These are phyloP conservation scores for Trichosporon faecale DNA, from an alignment of 1,284 basidiomycete species.

Conservation along the genomic window DNA sequence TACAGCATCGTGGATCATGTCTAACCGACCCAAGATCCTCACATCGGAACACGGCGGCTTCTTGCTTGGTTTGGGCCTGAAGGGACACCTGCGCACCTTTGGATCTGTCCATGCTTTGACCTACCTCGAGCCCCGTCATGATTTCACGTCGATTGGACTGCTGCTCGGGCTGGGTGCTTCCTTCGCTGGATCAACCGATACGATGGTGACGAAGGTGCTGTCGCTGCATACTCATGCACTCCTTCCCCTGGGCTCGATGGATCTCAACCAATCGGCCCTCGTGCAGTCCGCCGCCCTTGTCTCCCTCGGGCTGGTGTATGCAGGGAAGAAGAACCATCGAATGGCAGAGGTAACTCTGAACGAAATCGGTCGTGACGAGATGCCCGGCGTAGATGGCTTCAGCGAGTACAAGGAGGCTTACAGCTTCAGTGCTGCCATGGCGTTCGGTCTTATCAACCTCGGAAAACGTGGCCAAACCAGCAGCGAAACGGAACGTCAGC, in stretches of 20 bases:
- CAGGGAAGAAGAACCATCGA: slow-evolving; percentile 78
- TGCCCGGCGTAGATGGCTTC: slow-evolving; percentile 73
- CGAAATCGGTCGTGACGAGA: slow-evolving; percentile 74
- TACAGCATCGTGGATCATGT: slow-evolving; percentile 89
- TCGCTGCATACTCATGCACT: slow-evolving; percentile 91
- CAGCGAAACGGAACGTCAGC: slow-evolving; percentile 62
- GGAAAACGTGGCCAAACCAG: slow-evolving; percentile 66
- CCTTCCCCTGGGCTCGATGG: slow-evolving; percentile 78
- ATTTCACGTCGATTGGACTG: slow-evolving; percentile 88
- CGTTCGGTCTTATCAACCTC: slow-evolving; percentile 94
- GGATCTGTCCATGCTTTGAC: slow-evolving; percentile 76
- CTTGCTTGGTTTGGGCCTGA: slow-evolving; percentile 85
- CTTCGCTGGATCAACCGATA: slow-evolving; percentile 81
- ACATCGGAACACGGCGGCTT: slow-evolving; percentile 93
- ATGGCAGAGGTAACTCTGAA: slow-evolving; percentile 88
- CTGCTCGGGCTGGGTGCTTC: slow-evolving; percentile 88
- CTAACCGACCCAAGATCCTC: slow-evolving; percentile 80
- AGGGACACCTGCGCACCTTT: slow-evolving; percentile 82
- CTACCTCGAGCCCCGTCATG: slow-evolving; percentile 92
- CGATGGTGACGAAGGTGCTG: slow-evolving; percentile 82
- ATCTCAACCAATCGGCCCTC: slow-evolving; percentile 83
- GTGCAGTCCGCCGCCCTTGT: slow-evolving; percentile 87
- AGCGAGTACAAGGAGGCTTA: slow-evolving; percentile 88
- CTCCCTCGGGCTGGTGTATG: slow-evolving; percentile 84
- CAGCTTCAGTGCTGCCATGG: slow-evolving; percentile 79